phyloP scores from a whole-genome alignment of 306 rosid genomes.

The Acacia melanoxylon region DNA sequence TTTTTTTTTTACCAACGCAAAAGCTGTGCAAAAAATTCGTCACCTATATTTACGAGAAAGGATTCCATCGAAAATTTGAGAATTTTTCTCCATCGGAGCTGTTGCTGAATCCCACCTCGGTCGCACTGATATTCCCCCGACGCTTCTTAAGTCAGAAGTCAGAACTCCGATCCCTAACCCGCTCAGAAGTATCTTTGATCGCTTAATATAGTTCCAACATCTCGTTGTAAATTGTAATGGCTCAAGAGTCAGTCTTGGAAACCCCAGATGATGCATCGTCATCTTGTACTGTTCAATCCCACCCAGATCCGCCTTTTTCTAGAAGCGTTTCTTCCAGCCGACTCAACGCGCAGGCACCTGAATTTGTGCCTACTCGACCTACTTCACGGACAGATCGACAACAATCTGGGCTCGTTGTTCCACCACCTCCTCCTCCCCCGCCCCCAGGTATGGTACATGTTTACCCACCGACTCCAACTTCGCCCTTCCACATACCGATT shows the following conservation, averaged over 20 bases:
- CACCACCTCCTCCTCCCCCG: conserved; percentile 55
- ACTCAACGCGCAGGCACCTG: conserved; percentile 94
- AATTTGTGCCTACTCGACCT: conserved; percentile 70
- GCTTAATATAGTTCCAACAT: too few relatives aligned
- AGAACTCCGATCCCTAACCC: neutral
- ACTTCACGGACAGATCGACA: conserved; percentile 53
- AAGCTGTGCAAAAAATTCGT: neutral
- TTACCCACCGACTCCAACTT: conserved; percentile 53
- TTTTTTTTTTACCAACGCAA: too few relatives aligned
- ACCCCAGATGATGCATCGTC: conserved; percentile 33
- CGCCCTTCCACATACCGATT: conserved; percentile 59
- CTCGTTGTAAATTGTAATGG: conserved; percentile 42
- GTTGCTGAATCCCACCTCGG: neutral
- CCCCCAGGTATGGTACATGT: conserved; percentile 45
- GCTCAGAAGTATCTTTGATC: neutral
- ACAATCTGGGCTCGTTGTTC: conserved; percentile 42
- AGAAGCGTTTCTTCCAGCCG: conserved; percentile 68
- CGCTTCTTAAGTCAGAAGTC: neutral
- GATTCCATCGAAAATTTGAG: conserved; percentile 13
- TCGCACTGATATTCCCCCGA: conserved; percentile 5
- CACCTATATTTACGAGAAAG: neutral
- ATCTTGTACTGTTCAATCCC: conserved; percentile 33
- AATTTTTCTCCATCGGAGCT: conserved; percentile 32
- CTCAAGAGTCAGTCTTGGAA: conserved; percentile 48
- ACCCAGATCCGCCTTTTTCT: conserved; percentile 56